Conservation (phyloP, 148 eudicot genomes). For the Mesembryanthemum crystallinum region DNA sequence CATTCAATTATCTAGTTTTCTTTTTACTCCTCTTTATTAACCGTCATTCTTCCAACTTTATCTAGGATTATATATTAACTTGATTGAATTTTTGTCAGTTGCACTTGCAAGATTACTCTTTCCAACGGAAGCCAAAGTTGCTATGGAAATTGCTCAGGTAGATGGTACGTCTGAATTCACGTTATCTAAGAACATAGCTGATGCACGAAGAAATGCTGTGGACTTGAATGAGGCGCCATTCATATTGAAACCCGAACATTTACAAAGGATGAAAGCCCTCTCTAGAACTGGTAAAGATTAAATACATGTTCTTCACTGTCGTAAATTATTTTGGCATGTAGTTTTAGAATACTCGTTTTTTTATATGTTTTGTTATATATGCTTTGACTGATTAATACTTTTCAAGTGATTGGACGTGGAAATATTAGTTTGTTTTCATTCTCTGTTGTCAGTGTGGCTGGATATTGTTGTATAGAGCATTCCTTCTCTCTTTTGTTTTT, state of each 20-base stretch:
- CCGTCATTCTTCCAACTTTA: background rate
- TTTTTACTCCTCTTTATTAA: background rate
- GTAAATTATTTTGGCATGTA: background rate
- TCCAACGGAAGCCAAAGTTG: conserved; percentile 90
- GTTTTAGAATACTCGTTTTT: background rate
- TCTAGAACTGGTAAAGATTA: conserved; percentile 62
- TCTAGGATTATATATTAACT: background rate
- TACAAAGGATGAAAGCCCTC: conserved; percentile 72
- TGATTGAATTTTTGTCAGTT: conserved; percentile 45
- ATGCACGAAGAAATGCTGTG: conserved; percentile 52
- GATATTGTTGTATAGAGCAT: background rate
- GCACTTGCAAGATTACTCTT: conserved; percentile 75
- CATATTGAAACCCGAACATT: conserved; percentile 68
- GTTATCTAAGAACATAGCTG: conserved; percentile 44
- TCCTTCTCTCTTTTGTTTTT: background rate
- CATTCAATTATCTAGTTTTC: background rate
- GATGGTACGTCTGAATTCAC: conserved; percentile 77
- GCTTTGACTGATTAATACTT: background rate
- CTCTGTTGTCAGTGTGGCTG: background rate
- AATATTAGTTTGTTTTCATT: background rate
- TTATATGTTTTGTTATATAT: background rate
- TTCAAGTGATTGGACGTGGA: background rate
- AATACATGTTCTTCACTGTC: background rate
- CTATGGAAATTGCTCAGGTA: conserved; percentile 96
- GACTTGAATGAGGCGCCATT: conserved; percentile 89